Conservation (phyloP, 1,284 basidiomycete species). For the Cutaneotrichosporon sp. region DNA sequence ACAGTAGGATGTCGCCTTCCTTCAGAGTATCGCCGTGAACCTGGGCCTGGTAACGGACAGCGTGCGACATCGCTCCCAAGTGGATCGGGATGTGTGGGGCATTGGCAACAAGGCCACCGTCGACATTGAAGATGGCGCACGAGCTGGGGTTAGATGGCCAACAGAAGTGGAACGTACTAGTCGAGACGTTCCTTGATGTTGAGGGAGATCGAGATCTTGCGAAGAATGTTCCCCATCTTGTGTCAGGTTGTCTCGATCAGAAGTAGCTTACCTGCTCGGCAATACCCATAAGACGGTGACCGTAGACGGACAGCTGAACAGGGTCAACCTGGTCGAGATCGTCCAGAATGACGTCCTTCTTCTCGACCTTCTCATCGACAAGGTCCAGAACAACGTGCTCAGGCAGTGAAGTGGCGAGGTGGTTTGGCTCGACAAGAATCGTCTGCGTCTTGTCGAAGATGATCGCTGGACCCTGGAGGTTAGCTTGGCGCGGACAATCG, state of each 20-base stretch:
- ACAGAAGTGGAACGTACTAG: constrained; percentile 20
- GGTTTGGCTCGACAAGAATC: constrained; percentile 41
- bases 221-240: constrained; percentile 56
- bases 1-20: constrained; percentile 55
- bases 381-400: constrained; percentile 42
- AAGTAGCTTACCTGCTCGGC: constrained; percentile 46
- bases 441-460: constrained; percentile 48
- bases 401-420: constrained; percentile 31
- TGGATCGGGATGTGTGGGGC: constrained; percentile 53
- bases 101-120: constrained; percentile 57
- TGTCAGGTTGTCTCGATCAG: not conserved
- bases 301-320: constrained; percentile 58
- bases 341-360: constrained; percentile 19
- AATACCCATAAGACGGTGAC: constrained; percentile 56
- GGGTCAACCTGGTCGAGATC: constrained; percentile 52
- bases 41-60: constrained; percentile 41
- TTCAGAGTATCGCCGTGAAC: constrained; percentile 37
- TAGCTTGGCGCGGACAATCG: not conserved
- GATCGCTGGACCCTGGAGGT: constrained; percentile 41
- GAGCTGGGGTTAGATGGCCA: constrained; percentile 28
- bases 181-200: constrained; percentile 50
- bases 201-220: constrained; percentile 55
- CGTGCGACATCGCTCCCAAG: constrained; percentile 46
- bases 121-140: constrained; percentile 55
- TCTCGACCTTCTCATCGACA: constrained; percentile 29